These are phyloP conservation scores for Dendrobium nobile DNA, from an alignment of 106 monocot species.

Conservation along the genomic window DNA sequence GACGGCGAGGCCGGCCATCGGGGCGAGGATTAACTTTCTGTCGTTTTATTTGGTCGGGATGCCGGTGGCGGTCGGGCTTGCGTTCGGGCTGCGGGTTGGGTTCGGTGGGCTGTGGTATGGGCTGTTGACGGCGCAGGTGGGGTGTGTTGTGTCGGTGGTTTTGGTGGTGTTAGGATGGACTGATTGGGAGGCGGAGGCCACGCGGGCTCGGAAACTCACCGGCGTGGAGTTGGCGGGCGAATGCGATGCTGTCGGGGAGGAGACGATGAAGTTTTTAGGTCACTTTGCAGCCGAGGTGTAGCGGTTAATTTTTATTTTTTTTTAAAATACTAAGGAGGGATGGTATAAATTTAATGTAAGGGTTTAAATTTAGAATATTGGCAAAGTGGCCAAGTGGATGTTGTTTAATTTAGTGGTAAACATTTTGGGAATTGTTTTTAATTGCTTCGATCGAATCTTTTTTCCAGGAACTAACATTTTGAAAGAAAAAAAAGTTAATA, in stretches of 20 bases:
- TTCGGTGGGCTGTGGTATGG: conserved; percentile 83
- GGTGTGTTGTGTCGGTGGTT: conserved; percentile 43
- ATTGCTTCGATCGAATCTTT: no score
- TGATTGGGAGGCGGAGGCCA: conserved; percentile 69
- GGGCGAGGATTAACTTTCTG: conserved; percentile 62
- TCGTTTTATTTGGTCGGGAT: conserved; percentile 81
- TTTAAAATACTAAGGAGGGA: no score
- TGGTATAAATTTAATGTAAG: background rate
- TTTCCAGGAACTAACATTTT: no score
- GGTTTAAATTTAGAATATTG: background rate
- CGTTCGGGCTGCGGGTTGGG: conserved; percentile 47
- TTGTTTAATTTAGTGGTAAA: no score
- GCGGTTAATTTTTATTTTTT: background rate
- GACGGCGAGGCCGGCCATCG: conserved; percentile 61
- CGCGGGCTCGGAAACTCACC: conserved; percentile 60
- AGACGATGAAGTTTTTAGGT: background rate
- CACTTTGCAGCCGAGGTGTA: background rate
- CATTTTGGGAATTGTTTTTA: no score
- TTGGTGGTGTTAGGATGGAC: conserved; percentile 50
- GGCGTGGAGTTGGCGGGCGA: conserved; percentile 1
- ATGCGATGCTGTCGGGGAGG: background rate
- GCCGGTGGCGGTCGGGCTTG: conserved; percentile 70
- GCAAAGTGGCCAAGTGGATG: no score
- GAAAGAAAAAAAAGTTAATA: no score
- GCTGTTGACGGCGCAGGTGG: conserved; percentile 57